Evolutionary conservation across 2,329 filamentous ascomycete species (phyloP), one percentile per base, ranked within the genome.

Genomic region (Tolypocladium endophyticum): DNA sequence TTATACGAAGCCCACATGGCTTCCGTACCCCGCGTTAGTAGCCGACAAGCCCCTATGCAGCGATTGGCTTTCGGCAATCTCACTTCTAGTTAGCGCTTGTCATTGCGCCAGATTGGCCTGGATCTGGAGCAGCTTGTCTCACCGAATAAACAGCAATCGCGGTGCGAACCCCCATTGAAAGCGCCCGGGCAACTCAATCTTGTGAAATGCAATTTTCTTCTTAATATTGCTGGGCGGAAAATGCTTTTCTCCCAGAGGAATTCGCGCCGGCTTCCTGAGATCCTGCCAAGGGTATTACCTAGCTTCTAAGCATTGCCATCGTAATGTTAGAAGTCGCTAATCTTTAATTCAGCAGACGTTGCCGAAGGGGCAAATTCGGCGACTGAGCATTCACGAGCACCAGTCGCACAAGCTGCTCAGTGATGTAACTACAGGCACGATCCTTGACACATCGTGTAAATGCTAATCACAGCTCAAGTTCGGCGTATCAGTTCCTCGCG

Each of bases 321-420:
- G 6, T 14, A n/a, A 7, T 9, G 4, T n/a, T 33, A 12, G 3
- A 53, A 4, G 30, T 6, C 18, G n/a, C 20, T 53, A 20, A 53
- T 28, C 9, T 4, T 25, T 20, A 1, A 5, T 14, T 8, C 30
- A 6, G n/a, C 39, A 64, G 63, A 36, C 56, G 11, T 45, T 16
- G 3, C 16, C 56, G 1, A 56, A 23, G 30, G 33, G 25, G 23
- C 62, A 64, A 38, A 38, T 41, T 4, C 59, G 63, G 30, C 30
- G 35, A 2, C 61, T 72, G 14, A 71, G 63, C 47, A 59, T 72
- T 30, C 69, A 70, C 45, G 64, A 68, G 47, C 64, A 67, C 50
- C 66, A 72, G 52, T 69, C 70, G 2, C 67, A 70, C 45, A 38
- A 63, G 18, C 54, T 72, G 28, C 63, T 72, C 3, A 61, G 56